Evolutionary conservation across 257 asterid species (phyloP).

Genomic region (Fraxinus quadrangulata): DNA sequence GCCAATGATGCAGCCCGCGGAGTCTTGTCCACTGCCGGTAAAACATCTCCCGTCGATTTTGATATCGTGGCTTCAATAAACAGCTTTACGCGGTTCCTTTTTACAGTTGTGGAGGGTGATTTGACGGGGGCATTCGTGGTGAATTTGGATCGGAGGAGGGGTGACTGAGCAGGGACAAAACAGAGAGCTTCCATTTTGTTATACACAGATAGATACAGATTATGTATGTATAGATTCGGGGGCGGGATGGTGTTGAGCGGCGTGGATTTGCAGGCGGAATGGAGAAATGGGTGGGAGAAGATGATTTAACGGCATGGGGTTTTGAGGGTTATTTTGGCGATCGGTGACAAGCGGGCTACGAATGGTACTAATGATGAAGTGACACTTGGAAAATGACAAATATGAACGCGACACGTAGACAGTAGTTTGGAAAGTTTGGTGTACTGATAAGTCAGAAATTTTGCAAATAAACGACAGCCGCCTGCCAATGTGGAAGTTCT

Average conservation of each 20-base stretch:
- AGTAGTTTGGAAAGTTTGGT: not conserved
- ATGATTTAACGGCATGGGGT: not conserved
- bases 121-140: slow-evolving; percentile 19
- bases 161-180: slow-evolving; percentile 37
- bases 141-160: slow-evolving; percentile 34
- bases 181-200: slow-evolving; percentile 50
- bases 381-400: not conserved
- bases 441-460: not conserved
- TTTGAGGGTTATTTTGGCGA: not conserved
- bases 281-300: slow-evolving; percentile 19
- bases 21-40: slow-evolving; percentile 29
- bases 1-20: slow-evolving; percentile 26
- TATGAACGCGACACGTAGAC: not conserved
- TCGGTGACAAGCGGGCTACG: not conserved
- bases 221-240: slow-evolving; percentile 6
- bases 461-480: not conserved
- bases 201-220: not conserved
- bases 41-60: slow-evolving; percentile 36
- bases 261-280: slow-evolving; percentile 15
- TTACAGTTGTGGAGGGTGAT: slow-evolving; percentile 30
- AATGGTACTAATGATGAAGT: not conserved
- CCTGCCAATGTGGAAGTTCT: not conserved
- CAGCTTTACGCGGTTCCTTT: slow-evolving; percentile 33
- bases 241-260: not conserved
- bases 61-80: slow-evolving; percentile 42